Percentiles rank a stretch among this genome's conserved stretches.
These are phyloP conservation scores for Amanita exitialis DNA, from an alignment of 768 basidiomycete species.

Conservation along the genomic window DNA sequence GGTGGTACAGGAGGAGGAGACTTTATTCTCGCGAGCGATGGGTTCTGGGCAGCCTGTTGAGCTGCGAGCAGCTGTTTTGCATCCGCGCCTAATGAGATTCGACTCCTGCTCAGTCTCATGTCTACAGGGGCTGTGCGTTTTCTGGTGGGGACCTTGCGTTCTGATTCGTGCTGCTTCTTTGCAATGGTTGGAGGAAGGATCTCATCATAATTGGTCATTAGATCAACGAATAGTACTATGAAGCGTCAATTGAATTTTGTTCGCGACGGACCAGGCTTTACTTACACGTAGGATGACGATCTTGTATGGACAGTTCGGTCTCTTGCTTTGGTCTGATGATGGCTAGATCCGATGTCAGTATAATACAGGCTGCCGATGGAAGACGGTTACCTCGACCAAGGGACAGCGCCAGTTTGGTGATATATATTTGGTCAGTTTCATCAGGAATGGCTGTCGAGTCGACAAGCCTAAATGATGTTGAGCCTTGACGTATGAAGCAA, in stretches of 20 bases:
- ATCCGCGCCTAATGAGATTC: constrained; percentile 64
- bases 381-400: constrained; percentile 62
- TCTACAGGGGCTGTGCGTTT: constrained; percentile 86
- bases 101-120: constrained; percentile 76
- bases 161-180: constrained; percentile 81
- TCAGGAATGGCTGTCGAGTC: constrained; percentile 49
- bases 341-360: constrained; percentile 28
- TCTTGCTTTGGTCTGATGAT: constrained; percentile 78
- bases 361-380: constrained; percentile 1
- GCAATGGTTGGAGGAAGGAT: constrained; percentile 76
- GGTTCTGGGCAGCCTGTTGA: constrained; percentile 53
- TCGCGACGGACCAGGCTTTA: constrained; percentile 13
- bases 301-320: constrained; percentile 80
- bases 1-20: constrained; percentile 22
- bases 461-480: constrained; percentile 43
- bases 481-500: neutral
- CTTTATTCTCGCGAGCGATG: constrained; percentile 26
- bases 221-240: constrained; percentile 75
- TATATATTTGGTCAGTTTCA: constrained; percentile 70
- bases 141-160: constrained; percentile 71
- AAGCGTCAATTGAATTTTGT: neutral
- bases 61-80: constrained; percentile 61
- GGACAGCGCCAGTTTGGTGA: constrained; percentile 81
- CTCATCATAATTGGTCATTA: constrained; percentile 63
- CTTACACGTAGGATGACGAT: constrained; percentile 72